These are phyloP conservation scores for Usnea hakonensis DNA, from an alignment of 495 filamentous ascomycete species.

Conservation along the genomic window DNA sequence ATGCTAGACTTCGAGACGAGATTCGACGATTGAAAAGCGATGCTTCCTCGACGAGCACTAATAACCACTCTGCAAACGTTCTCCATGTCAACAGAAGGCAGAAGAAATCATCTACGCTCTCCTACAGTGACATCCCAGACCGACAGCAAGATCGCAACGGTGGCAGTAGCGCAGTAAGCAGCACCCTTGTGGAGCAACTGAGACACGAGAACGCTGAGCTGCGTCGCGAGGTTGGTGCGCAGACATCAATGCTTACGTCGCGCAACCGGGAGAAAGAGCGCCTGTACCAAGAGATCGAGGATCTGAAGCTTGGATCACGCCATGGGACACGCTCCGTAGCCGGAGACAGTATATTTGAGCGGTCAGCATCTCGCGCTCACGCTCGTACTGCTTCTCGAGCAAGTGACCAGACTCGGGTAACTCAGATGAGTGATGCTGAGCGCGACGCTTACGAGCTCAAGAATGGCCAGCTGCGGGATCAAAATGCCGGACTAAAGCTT, in stretches of 20 bases:
- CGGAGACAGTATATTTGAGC: slow-evolving; percentile 85
- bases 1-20: slow-evolving; percentile 77
- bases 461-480: slow-evolving; percentile 75
- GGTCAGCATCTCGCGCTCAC: slow-evolving; percentile 80
- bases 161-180: slow-evolving; percentile 46
- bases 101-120: slow-evolving; percentile 49
- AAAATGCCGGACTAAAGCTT: slow-evolving; percentile 73
- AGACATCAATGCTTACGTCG: slow-evolving; percentile 96
- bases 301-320: slow-evolving; percentile 79
- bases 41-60: slow-evolving; percentile 28
- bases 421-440: slow-evolving; percentile 66
- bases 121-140: slow-evolving; percentile 53
- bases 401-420: slow-evolving; percentile 63
- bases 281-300: slow-evolving; percentile 93
- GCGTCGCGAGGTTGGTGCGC: slow-evolving; percentile 83
- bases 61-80: slow-evolving; percentile 50
- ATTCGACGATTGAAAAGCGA: slow-evolving; percentile 66
- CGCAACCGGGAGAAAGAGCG: slow-evolving; percentile 91
- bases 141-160: slow-evolving; percentile 51
- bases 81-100: slow-evolving; percentile 55
- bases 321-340: slow-evolving; percentile 57
- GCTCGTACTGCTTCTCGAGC: slow-evolving; percentile 62
- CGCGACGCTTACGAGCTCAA: slow-evolving; percentile 79
- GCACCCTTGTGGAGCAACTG: slow-evolving; percentile 71
- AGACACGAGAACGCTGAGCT: slow-evolving; percentile 90